These are phyloP conservation scores for Pleurotus salmoneostramineus DNA, from an alignment of 768 basidiomycete genomes.

Conservation along the genomic window DNA sequence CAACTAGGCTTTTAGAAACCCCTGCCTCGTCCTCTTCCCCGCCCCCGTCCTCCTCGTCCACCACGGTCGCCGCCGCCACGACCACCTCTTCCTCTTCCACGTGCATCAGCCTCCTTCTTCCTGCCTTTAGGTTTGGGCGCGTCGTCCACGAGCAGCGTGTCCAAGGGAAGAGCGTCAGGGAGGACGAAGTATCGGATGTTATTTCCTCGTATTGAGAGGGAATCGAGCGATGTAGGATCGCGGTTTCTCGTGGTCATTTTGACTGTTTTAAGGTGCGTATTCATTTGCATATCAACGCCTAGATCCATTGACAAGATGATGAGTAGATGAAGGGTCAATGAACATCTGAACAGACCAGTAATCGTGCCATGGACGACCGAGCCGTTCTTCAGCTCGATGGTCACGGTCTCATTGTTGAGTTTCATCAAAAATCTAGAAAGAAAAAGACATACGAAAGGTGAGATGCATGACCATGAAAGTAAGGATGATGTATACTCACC, in stretches of 20 bases:
- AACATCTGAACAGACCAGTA: constrained; percentile 59
- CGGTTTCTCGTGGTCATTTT: constrained; percentile 94
- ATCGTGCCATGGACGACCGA: constrained; percentile 94
- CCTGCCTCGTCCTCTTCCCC: constrained; percentile 51
- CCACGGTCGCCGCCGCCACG: constrained; percentile 47
- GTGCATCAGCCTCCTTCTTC: constrained; percentile 73
- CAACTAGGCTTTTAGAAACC: constrained; percentile 19
- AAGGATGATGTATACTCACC: constrained; percentile 1
- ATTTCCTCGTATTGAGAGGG: constrained; percentile 93
- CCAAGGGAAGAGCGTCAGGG: constrained; percentile 95
- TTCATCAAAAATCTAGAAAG: constrained; percentile 92
- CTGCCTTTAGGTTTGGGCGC: constrained; percentile 92
- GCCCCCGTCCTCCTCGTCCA: constrained; percentile 48
- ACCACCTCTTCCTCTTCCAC: constrained; percentile 52
- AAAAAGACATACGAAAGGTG: constrained; percentile 13
- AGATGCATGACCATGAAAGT: constrained; percentile 3
- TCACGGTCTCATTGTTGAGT: constrained; percentile 98
- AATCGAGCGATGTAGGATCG: constrained; percentile 82
- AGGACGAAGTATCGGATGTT: constrained; percentile 96
- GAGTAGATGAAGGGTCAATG: neutral
- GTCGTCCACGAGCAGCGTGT: constrained; percentile 96
- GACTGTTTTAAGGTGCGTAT: constrained; percentile 96
- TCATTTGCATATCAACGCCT: constrained; percentile 99
- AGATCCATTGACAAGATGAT: constrained; percentile 3
- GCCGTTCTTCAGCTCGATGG: constrained; percentile 97